Conservation (phyloP, 2,329 filamentous ascomycete species). For the Malbranchea zuffiana region DNA sequence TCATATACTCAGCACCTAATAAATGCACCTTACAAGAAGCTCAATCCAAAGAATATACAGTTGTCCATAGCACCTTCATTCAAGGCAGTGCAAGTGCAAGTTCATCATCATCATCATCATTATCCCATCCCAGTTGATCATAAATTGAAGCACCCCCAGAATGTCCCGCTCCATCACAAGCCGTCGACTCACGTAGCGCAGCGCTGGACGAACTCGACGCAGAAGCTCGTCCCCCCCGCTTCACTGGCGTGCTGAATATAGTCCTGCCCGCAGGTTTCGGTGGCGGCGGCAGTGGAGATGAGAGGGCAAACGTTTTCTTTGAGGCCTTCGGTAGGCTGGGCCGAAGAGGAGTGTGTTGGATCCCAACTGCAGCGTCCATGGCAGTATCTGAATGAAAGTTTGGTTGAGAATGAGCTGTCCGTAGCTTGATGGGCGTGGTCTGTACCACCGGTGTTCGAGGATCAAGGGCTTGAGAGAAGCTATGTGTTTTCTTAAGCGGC, state of each 20-base stretch:
- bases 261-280: neutral
- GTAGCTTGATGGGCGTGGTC: too few species aligned
- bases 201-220: neutral
- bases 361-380: slow-evolving; percentile 6
- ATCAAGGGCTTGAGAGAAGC: neutral
- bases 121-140: slow-evolving; percentile 35
- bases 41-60: too few species aligned
- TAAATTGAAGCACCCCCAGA: slow-evolving; percentile 27
- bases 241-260: slow-evolving; percentile 6
- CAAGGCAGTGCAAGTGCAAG: slow-evolving; percentile 10
- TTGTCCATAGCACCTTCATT: too few species aligned
- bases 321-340: neutral
- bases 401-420: neutral
- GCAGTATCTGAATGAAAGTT: slow-evolving; percentile 18
- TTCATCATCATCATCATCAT: slow-evolving; percentile 22
- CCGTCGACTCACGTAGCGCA: neutral
- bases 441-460: neutral
- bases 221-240: neutral
- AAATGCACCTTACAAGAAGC: too few species aligned
- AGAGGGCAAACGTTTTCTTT: neutral
- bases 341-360: slow-evolving; percentile 14
- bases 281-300: neutral
- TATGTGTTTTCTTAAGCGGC: slow-evolving; percentile 7
- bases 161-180: neutral
- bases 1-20: too few species aligned